A percentile compares a stretch with the other conserved stretches of the same genome.
Evolutionary conservation across 225 moss, liverwort and hornwort genomes (phyloP).

Genomic region (Ulota crispa): DNA sequence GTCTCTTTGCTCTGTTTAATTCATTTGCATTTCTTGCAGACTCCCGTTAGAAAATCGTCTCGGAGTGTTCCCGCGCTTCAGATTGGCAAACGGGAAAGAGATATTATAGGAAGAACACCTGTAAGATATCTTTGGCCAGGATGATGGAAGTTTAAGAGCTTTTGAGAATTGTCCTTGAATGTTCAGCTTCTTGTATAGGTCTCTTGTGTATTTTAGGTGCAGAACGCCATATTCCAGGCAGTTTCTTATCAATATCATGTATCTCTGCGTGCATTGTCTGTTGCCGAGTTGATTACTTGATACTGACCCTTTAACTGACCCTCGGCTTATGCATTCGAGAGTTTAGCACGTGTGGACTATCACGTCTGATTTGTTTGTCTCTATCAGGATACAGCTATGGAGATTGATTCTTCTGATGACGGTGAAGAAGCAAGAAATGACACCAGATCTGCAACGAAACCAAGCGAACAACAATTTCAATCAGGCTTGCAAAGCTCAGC

Average conservation of each 20-base stretch:
- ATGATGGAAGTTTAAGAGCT: constrained; percentile 11
- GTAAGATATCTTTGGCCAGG: constrained; percentile 34
- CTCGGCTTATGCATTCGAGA: background rate
- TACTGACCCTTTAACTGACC: background rate
- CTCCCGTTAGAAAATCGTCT: constrained; percentile 19
- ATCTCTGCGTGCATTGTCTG: background rate
- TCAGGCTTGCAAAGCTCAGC: constrained; percentile 40
- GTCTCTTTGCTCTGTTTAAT: background rate
- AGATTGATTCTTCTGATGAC: constrained; percentile 78
- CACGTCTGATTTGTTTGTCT: background rate
- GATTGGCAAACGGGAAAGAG: constrained; percentile 18
- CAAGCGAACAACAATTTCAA: constrained; percentile 28
- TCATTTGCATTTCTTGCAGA: constrained; percentile 32
- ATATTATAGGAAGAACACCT: constrained; percentile 42
- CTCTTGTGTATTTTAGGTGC: background rate
- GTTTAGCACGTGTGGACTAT: background rate
- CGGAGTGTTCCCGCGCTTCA: constrained; percentile 17
- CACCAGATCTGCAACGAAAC: constrained; percentile 23
- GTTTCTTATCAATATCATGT: background rate
- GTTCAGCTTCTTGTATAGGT: constrained; percentile 13
- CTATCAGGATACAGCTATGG: constrained; percentile 73
- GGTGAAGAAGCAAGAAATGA: constrained; percentile 40
- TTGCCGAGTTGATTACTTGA: background rate
- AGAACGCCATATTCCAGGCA: background rate
- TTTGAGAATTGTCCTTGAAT: constrained; percentile 9